Base-by-base conservation (phyloP, 495 filamentous ascomycete species). In the Aspergillus sclerotioniger region DNA sequence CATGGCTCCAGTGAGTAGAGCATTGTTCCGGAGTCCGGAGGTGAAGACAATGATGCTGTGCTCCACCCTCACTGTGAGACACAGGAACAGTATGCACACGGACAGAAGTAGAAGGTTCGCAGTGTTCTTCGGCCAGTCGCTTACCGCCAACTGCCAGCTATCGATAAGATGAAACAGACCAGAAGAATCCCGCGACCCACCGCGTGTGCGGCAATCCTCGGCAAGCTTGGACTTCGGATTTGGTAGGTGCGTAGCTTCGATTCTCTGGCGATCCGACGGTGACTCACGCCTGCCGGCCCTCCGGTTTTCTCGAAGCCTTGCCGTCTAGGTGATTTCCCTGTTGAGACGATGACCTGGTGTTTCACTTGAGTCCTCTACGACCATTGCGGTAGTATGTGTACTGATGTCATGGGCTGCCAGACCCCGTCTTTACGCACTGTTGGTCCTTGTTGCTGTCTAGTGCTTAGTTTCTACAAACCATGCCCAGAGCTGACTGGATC, bases 261-360 rank as follows among this genome's bases (percentile, higher is more conserved):
- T 13, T 1, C 37, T 6, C 33, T 41, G 3, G 13, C 37, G 5
- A 41, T 7, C 37, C 8, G 37, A 13, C 37, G 37, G 46, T 48
- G 51, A 57, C 56, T 54, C 54, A 57, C 61, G 57, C 46, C 15
- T 31, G 37, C 25, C 13, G 33, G 9, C n/a, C 20, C 8, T 58
- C 25, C 51, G 41, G 21, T 41, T 54, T 60, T 63, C 61, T 63
- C 57, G 54, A 60, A 60, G 61, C 43, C 53, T 60, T 21, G 44
- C 51, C 57, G 33, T 63, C 54, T 49, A 59, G 56, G 49, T 43
- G 39, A 57, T 51, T 59, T 50, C 60, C 57, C 33, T 12, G 39
- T 60, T 25, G 43, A 49, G 61, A 41, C n/a, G 37, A 41, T 41
- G 37, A 20, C 17, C 15, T 44, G 28, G 29, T 51, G 57, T 59